Percentiles rank a stretch among this genome's conserved stretches.
These are phyloP conservation scores for Closterium sp. DNA, from an alignment of 139 green algal genomes.

Conservation along the genomic window DNA sequence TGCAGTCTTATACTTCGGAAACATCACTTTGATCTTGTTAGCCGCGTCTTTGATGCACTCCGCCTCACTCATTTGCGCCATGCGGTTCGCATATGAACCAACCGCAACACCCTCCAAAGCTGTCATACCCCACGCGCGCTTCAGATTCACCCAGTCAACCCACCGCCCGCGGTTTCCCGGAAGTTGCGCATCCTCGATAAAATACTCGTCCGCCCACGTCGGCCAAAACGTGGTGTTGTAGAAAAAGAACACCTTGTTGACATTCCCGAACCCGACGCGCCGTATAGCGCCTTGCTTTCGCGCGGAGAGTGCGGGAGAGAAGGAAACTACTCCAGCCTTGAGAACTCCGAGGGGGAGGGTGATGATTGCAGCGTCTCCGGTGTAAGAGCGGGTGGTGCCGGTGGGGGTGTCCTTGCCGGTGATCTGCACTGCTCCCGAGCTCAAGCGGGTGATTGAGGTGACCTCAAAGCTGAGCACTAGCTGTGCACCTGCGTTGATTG, in stretches of 20 bases:
- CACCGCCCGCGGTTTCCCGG: neutral
- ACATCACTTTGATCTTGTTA: constrained; percentile 70
- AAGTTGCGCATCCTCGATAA: neutral
- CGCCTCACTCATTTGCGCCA: constrained; percentile 56
- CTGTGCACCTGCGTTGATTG: neutral
- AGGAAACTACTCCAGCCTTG: neutral
- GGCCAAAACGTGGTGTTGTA: neutral
- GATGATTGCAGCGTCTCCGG: neutral
- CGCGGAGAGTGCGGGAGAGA: neutral
- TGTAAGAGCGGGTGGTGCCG: constrained; percentile 46
- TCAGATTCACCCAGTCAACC: neutral
- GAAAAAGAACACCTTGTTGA: neutral
- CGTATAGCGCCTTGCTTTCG: neutral
- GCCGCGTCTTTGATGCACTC: constrained; percentile 66
- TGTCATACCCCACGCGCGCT: constrained; percentile 45
- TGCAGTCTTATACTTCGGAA: constrained; percentile 13
- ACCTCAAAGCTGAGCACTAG: neutral
- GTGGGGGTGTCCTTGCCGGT: constrained; percentile 17
- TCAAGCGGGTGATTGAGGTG: neutral
- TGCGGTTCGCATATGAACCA: constrained; percentile 58
- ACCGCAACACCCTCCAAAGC: constrained; percentile 78
- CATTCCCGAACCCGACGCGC: neutral
- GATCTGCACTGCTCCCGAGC: neutral
- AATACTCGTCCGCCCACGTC: constrained; percentile 61
- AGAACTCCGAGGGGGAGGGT: neutral